Conservation (phyloP, 2,329 filamentous ascomycete species). For the Penicillium sp. region DNA sequence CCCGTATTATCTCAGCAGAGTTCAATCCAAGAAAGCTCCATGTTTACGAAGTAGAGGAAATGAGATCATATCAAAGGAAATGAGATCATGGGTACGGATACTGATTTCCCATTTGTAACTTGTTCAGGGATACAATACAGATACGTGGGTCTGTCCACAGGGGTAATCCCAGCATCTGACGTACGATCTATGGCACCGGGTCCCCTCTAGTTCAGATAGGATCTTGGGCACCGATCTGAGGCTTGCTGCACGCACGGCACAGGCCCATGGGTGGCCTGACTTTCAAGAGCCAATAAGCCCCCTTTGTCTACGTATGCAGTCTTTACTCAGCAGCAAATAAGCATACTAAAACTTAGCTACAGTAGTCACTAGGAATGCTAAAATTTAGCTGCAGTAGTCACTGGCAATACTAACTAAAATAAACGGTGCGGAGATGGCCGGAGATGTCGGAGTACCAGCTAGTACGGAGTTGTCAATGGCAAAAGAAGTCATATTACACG, state of each 20-base stretch:
- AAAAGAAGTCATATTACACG: too few relatives aligned
- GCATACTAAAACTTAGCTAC: background rate
- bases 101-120: too few relatives aligned
- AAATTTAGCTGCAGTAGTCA: background rate
- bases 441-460: too few relatives aligned
- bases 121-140: too few relatives aligned
- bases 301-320: background rate
- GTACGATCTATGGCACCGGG: background rate
- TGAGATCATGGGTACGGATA: too few relatives aligned
- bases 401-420: too few relatives aligned
- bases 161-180: background rate
- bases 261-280: background rate
- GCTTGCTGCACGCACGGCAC: slow-evolving; percentile 4
- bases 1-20: background rate
- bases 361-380: too few relatives aligned
- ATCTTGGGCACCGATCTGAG: slow-evolving; percentile 13
- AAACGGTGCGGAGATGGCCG: too few relatives aligned
- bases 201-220: slow-evolving; percentile 12
- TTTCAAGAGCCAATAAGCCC: background rate
- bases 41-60: too few relatives aligned
- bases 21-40: too few relatives aligned
- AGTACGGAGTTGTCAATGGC: too few relatives aligned
- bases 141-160: background rate
- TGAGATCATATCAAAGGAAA: too few relatives aligned
- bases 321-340: background rate